These are phyloP conservation scores for Mycena galericulata DNA, from an alignment of 768 basidiomycete genomes.

Conservation along the genomic window DNA sequence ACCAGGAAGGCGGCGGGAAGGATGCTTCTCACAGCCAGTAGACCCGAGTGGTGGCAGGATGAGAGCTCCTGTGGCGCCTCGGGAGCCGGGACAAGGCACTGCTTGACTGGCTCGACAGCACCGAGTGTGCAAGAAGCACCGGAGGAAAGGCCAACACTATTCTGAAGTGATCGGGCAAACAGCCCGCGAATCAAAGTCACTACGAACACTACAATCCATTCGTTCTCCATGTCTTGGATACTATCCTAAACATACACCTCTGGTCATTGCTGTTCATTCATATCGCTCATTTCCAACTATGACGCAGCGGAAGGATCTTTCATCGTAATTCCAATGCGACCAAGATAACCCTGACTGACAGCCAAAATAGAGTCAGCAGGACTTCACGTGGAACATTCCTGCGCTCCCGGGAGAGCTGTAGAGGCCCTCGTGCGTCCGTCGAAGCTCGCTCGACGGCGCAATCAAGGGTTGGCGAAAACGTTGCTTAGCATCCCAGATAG, in stretches of 20 bases:
- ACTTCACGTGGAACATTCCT: neutral
- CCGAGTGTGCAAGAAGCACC: neutral
- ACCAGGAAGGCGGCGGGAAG: too few relatives aligned
- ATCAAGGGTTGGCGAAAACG: too few relatives aligned
- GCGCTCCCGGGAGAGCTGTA: too few relatives aligned
- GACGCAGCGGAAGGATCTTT: constrained; percentile 24
- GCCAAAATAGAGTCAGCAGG: constrained; percentile 12
- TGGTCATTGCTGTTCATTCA: too few relatives aligned
- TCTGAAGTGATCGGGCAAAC: neutral
- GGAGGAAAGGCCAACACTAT: neutral
- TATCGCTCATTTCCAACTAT: too few relatives aligned
- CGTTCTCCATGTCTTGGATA: neutral
- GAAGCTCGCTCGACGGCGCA: too few relatives aligned
- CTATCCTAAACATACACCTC: neutral
- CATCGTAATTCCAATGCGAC: neutral
- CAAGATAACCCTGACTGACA: neutral
- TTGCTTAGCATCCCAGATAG: too few relatives aligned
- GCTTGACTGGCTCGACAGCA: constrained; percentile 1
- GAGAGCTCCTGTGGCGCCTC: too few relatives aligned
- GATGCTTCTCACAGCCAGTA: too few relatives aligned
- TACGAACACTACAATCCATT: neutral
- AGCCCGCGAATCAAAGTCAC: too few relatives aligned
- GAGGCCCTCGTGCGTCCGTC: neutral
- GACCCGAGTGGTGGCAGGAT: too few relatives aligned
- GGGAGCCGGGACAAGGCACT: constrained; percentile 3